phyloP scores from a whole-genome alignment of 2,329 filamentous ascomycete genomes.

The Microdochium trichocladiopsis region DNA sequence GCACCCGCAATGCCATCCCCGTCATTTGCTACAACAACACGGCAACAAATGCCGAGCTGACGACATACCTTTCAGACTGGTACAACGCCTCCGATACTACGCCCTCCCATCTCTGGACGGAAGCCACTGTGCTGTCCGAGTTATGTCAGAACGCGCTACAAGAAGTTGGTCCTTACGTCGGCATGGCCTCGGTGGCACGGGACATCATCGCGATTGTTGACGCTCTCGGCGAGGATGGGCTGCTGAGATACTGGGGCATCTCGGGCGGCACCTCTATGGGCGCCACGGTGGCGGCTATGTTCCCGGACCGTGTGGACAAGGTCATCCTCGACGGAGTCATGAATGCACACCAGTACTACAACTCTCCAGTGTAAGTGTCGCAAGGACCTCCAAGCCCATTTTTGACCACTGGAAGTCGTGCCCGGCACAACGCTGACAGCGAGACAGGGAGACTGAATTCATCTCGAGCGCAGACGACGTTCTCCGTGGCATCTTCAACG shows the following conservation, averaged over 20 bases:
- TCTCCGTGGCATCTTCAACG: conserved; percentile 14
- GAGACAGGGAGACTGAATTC: conserved; percentile 13
- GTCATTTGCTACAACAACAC: conserved; percentile 7
- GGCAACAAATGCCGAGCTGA: conserved; percentile 5
- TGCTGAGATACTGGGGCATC: conserved; percentile 32
- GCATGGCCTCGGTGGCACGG: conserved; percentile 34
- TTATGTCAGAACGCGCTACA: conserved; percentile 1
- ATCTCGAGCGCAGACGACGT: conserved; percentile 16
- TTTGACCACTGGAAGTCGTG: not conserved
- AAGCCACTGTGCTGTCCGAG: conserved; percentile 1
- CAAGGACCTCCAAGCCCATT: not conserved
- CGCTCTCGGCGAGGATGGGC: conserved; percentile 29
- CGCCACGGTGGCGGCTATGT: conserved; percentile 29
- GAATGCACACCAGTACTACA: conserved; percentile 23
- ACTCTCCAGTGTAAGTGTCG: conserved; percentile 9
- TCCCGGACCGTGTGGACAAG: conserved; percentile 24
- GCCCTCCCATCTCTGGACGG: conserved; percentile 2
- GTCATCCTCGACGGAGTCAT: conserved; percentile 22
- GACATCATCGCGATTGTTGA: conserved; percentile 38
- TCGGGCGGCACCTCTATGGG: conserved; percentile 32
- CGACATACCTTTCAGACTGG: not conserved
- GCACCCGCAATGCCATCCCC: conserved; percentile 8
- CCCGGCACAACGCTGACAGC: no score
- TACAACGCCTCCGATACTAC: conserved; percentile 7
- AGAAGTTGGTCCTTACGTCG: conserved; percentile 25